Evolutionary conservation across 163 green algal species (phyloP).

Genomic region (Picocystis sp.): DNA sequence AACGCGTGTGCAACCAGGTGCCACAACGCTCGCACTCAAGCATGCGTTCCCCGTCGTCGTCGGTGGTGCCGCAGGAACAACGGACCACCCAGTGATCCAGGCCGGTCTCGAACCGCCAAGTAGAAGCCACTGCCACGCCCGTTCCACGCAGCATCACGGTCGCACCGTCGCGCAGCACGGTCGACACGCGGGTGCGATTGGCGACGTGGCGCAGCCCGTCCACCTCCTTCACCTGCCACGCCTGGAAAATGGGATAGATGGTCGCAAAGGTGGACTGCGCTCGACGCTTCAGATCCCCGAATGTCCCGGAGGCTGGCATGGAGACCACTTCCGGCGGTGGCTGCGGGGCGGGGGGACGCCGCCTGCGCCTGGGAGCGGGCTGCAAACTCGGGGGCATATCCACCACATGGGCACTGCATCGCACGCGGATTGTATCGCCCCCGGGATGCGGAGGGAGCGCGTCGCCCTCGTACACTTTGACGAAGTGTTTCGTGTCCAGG

Average conservation of each 20-base stretch:
- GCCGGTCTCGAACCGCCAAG: constrained; percentile 21
- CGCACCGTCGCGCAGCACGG: neutral
- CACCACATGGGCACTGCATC: neutral
- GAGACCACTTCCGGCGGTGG: constrained; percentile 30
- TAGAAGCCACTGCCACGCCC: constrained; percentile 16
- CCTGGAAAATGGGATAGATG: constrained; percentile 17
- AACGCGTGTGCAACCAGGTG: constrained; percentile 67
- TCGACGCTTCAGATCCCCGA: constrained; percentile 15
- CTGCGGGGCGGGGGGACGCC: constrained; percentile 3
- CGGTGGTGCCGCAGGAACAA: constrained; percentile 56
- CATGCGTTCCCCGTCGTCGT: constrained; percentile 93
- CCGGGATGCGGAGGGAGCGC: neutral
- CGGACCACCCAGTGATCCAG: constrained; percentile 46
- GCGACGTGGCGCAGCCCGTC: neutral
- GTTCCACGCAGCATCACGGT: constrained; percentile 12
- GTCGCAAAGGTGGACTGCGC: constrained; percentile 10
- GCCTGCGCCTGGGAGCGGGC: neutral
- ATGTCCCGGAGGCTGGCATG: constrained; percentile 10
- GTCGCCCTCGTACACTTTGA: constrained; percentile 52
- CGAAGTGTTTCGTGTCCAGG: constrained; percentile 76
- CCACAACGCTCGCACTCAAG: constrained; percentile 71
- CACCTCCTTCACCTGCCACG: constrained; percentile 17
- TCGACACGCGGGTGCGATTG: neutral
- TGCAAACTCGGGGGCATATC: neutral
- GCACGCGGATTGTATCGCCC: constrained; percentile 7